Conservation (phyloP, 768 basidiomycete genomes). For the Pleurotus giganteus region DNA sequence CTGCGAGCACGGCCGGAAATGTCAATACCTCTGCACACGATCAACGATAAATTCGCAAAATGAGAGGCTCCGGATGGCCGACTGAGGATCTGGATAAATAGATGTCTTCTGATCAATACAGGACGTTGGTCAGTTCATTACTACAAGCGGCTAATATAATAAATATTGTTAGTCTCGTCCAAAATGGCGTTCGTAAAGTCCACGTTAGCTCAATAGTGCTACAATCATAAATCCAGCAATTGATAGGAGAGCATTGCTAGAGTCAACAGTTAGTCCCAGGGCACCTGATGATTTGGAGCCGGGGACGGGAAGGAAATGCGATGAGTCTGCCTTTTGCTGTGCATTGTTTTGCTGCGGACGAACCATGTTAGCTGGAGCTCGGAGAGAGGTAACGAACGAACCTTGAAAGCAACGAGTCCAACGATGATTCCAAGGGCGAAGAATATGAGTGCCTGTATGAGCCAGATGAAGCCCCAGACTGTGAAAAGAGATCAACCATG, state of each 20-base stretch:
- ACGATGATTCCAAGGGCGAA: slow-evolving; percentile 76
- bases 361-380: slow-evolving; percentile 28
- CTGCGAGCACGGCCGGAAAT: too few relatives aligned
- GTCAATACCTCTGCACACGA: too few relatives aligned
- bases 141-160: too few relatives aligned
- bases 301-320: slow-evolving; percentile 59
- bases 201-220: neutral
- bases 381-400: slow-evolving; percentile 23
- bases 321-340: slow-evolving; percentile 40
- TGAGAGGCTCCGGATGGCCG: too few relatives aligned
- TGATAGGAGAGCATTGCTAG: neutral
- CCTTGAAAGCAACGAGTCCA: slow-evolving; percentile 82
- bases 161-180: neutral
- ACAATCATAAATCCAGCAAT: neutral
- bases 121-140: too few relatives aligned
- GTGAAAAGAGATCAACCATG: slow-evolving; percentile 11
- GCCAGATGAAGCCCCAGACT: slow-evolving; percentile 93
- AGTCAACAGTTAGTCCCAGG: neutral
- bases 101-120: too few relatives aligned
- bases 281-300: slow-evolving; percentile 30
- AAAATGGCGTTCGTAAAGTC: neutral
- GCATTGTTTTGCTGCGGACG: slow-evolving; percentile 51
- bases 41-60: too few relatives aligned
- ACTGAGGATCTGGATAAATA: too few relatives aligned
- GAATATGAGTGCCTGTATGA: slow-evolving; percentile 69